Base-by-base conservation (phyloP, 2,329 filamentous ascomycete genomes). In the Mycocentrospora acerina region DNA sequence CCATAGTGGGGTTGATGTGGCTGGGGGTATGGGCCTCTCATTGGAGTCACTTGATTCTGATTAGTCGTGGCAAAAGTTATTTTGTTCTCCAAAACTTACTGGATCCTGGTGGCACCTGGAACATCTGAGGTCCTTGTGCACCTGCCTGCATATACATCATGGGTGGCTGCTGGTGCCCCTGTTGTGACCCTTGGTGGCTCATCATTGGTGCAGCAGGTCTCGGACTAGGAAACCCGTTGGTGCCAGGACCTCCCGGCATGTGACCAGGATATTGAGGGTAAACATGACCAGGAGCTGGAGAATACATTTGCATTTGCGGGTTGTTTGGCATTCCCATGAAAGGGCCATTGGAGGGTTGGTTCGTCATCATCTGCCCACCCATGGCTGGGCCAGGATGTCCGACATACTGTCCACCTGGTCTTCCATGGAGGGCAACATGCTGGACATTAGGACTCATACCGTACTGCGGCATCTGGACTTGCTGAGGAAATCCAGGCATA, bases 161-260 rank as follows among this genome's bases (percentile, higher is more conserved):
- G 75, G 81, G 57, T 11, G 53, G 47, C 73, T 82, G 73, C 32
- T 75, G 74, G 40, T 75, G 75, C 62, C 90, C 90, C 66, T 95
- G 90, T 60, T 96, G 91, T 18, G 90, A 96, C 38, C 88, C 88
- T 70, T 95, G 89, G 52, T 90, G 90, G 58, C 85, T 87, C 91
- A 97, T 97, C 83, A 94, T 89, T 2, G 88, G 85, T 10, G 93
- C 62, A 32, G 84, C 83, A 32, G 90, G 81, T 40, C 88, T 83
- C 1, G 91, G 91, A 22, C 19, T 96, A n/a, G 89, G 87, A 60
- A 88, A 95, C 12, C 89, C 88, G 54, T 84, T 86, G 7, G 80
- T 76, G 29, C 80, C 86, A 14, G 85, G 81, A 37, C 74, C 73
- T 40, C 77, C 73, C 22, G 61, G 60, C 51, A 68, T 68, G 29